These are phyloP conservation scores for Sherardia arvensis DNA, from an alignment of 257 asterid genomes.

Conservation along the genomic window DNA sequence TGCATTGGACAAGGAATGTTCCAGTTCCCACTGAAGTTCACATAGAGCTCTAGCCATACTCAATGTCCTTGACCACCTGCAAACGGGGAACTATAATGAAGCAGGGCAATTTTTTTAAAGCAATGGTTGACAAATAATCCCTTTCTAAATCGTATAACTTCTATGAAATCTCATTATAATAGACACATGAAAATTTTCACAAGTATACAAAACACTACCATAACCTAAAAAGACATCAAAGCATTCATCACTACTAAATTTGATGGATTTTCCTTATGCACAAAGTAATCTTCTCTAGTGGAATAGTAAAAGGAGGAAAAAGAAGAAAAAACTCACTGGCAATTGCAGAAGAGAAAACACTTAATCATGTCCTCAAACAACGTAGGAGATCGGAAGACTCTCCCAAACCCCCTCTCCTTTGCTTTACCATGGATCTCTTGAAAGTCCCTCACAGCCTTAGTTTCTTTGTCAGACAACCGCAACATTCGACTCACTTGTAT, in stretches of 20 bases:
- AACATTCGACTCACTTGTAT: conserved; percentile 75
- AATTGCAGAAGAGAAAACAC: conserved; percentile 83
- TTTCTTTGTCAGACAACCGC: conserved; percentile 59
- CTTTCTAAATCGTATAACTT: no score
- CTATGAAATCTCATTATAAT: neutral
- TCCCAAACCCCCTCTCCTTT: conserved; percentile 50
- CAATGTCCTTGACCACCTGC: conserved; percentile 83
- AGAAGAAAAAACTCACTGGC: conserved; percentile 63
- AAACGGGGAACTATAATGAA: conserved; percentile 9
- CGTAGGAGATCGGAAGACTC: conserved; percentile 78
- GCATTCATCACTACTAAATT: neutral
- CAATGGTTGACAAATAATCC: neutral
- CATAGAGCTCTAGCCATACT: conserved; percentile 78
- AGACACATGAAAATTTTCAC: no score
- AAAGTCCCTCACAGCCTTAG: conserved; percentile 44
- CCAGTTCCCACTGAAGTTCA: conserved; percentile 67
- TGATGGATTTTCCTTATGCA: neutral
- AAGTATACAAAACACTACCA: neutral
- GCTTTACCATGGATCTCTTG: conserved; percentile 50
- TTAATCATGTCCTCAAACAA: conserved; percentile 90
- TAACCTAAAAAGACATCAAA: neutral
- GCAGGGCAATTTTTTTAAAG: neutral
- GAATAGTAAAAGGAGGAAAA: neutral
- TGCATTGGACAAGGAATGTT: conserved; percentile 13
- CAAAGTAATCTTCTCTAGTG: no score